A percentile compares a stretch with the other conserved stretches of the same genome.
phyloP scores from a whole-genome alignment of 2,329 filamentous ascomycete genomes.

The Xenoacremonium recifei region DNA sequence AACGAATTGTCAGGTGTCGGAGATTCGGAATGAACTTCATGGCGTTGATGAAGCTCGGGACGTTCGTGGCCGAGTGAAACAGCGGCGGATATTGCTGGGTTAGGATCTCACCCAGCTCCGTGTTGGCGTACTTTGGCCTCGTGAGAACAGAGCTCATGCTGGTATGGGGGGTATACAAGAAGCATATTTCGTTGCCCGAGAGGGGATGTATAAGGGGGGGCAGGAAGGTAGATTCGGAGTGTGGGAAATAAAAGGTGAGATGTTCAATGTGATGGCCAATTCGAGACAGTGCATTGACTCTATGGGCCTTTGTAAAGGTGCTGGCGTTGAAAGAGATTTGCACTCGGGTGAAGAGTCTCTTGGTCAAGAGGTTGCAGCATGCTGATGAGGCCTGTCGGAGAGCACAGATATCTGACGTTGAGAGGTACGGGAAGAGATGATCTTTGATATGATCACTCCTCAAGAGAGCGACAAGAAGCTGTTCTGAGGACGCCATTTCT shows the following conservation, averaged over 20 bases:
- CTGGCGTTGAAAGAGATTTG: constrained; percentile 69
- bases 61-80: constrained; percentile 87
- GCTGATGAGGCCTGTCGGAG: constrained; percentile 68
- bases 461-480: constrained; percentile 55
- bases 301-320: constrained; percentile 72
- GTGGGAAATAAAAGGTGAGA: constrained; percentile 74
- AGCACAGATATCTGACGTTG: constrained; percentile 53
- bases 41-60: constrained; percentile 77
- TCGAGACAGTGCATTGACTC: constrained; percentile 71
- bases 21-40: constrained; percentile 68
- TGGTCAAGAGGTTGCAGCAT: constrained; percentile 68
- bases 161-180: constrained; percentile 77
- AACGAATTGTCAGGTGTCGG: constrained; percentile 72
- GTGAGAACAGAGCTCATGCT: constrained; percentile 60
- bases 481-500: constrained; percentile 50
- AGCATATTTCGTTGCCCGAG: constrained; percentile 75
- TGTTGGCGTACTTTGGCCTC: constrained; percentile 75
- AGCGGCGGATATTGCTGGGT: constrained; percentile 85
- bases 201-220: constrained; percentile 78
- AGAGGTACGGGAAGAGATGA: constrained; percentile 47
- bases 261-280: constrained; percentile 79
- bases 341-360: constrained; percentile 66
- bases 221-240: constrained; percentile 75
- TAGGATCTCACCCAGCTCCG: constrained; percentile 76
- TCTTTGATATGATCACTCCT: constrained; percentile 50